A percentile compares a stretch with the other conserved stretches of the same genome.
These are phyloP conservation scores for Aspergillus phoenicis DNA, from an alignment of 2,329 filamentous ascomycete genomes.

Conservation along the genomic window DNA sequence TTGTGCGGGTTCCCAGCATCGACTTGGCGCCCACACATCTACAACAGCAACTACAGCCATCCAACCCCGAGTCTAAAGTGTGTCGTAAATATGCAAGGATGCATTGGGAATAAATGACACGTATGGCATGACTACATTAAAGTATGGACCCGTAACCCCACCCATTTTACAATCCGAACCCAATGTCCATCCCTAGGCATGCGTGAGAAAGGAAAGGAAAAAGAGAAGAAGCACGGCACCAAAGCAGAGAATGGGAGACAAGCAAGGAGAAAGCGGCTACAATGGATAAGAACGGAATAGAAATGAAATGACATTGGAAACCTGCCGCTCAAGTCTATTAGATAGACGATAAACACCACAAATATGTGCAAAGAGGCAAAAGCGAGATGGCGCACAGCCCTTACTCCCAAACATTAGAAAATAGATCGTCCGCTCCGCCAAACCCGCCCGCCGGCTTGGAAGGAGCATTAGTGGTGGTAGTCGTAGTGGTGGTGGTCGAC, in stretches of 20 bases:
- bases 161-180: slow-evolving; percentile 7
- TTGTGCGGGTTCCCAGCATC: not conserved
- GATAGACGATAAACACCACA: slow-evolving; percentile 16
- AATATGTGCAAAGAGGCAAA: slow-evolving; percentile 14
- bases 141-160: not conserved
- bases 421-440: slow-evolving; percentile 75
- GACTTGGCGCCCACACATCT: not conserved
- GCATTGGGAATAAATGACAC: not conserved
- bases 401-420: slow-evolving; percentile 93
- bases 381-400: slow-evolving; percentile 25
- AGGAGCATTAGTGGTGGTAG: slow-evolving; percentile 33
- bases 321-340: slow-evolving; percentile 19
- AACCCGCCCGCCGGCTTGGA: slow-evolving; percentile 62
- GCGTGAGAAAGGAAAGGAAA: not conserved
- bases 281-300: not conserved
- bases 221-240: not conserved
- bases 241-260: not conserved
- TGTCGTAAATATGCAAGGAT: not conserved
- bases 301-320: slow-evolving; percentile 5
- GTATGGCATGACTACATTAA: slow-evolving; percentile 3
- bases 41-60: not conserved
- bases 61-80: not conserved
- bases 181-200: not conserved
- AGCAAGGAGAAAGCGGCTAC: not conserved
- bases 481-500: slow-evolving; percentile 44